Evolutionary conservation across 192 early-diverging fungal species (phyloP).

Genomic region (Entomortierella beljakovae): DNA sequence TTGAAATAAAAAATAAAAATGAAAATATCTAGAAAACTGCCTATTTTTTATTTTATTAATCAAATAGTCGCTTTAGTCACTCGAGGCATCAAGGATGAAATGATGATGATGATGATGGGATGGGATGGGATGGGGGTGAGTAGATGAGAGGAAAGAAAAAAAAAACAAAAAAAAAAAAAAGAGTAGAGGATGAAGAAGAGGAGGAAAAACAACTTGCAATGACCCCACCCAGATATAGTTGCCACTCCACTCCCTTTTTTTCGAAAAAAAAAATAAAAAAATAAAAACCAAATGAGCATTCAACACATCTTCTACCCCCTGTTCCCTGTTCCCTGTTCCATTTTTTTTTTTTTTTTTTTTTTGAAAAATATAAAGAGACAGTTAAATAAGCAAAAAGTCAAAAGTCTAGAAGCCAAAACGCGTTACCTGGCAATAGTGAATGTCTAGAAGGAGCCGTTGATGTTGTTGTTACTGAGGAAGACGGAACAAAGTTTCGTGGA

Average conservation of each 20-base stretch:
- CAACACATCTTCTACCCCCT: not conserved
- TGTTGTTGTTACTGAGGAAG: no score
- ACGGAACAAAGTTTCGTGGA: slow-evolving; percentile 21
- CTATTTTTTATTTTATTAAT: not conserved
- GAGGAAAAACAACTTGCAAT: not conserved
- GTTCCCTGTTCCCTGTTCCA: no score
- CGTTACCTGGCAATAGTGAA: slow-evolving; percentile 17
- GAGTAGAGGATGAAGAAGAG: not conserved
- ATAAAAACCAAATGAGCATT: no score
- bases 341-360: not conserved
- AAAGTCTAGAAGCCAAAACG: not conserved
- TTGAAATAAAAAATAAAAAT: slow-evolving; percentile 8
- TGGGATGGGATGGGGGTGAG: not conserved
- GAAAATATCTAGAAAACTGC: not conserved
- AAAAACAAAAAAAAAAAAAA: no score
- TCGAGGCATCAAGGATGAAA: no score
- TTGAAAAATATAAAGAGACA: not conserved
- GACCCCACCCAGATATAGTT: no score
- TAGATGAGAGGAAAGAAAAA: not conserved
- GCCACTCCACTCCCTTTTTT: no score
- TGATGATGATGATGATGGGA: no score
- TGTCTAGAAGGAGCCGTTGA: not conserved
- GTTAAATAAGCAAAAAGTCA: not conserved
- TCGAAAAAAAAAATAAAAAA: no score
- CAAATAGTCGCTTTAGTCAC: not conserved